Evolutionary conservation across 164 flowering plant genomes (phyloP).

Genomic region (Liriodendron chinense): DNA sequence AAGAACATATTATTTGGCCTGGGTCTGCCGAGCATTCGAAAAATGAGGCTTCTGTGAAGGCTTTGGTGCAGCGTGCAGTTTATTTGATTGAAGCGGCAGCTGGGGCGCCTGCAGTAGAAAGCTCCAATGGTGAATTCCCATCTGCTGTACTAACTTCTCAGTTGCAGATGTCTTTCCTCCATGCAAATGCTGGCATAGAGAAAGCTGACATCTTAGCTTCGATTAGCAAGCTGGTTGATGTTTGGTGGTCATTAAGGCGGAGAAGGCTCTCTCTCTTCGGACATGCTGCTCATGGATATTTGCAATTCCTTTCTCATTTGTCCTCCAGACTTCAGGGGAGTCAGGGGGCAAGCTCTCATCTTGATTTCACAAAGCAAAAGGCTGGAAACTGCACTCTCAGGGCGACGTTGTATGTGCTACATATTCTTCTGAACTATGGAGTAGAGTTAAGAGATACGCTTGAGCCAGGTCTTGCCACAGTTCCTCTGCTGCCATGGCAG

Average conservation of each 20-base stretch:
- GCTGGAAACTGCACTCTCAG: conserved; percentile 56
- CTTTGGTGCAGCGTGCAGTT: conserved; percentile 55
- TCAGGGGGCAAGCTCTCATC: conserved; percentile 30
- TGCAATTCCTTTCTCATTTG: conserved; percentile 69
- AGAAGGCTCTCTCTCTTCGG: conserved; percentile 88
- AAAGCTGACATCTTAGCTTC: conserved; percentile 31
- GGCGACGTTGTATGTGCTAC: conserved; percentile 74
- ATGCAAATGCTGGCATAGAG: conserved; percentile 34
- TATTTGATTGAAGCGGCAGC: conserved; percentile 68
- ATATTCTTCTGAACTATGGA: conserved; percentile 86
- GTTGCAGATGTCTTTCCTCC: conserved; percentile 40
- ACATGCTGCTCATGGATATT: conserved; percentile 78
- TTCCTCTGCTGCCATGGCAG: conserved; percentile 96
- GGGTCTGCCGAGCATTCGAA: conserved; percentile 30
- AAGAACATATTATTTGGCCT: conserved; percentile 22
- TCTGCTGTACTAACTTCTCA: conserved; percentile 55
- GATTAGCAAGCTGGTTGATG: conserved; percentile 48
- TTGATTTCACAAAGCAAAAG: conserved; percentile 47
- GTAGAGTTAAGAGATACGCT: conserved; percentile 77
- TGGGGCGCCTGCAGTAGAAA: conserved; percentile 70
- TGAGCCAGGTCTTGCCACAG: conserved; percentile 69
- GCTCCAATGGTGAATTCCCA: conserved; percentile 40
- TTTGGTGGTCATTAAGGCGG: conserved; percentile 80
- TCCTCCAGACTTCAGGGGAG: conserved; percentile 42
- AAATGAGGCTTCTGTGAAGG: conserved; percentile 22